A percentile compares a stretch with the other conserved stretches of the same genome.
phyloP scores from a whole-genome alignment of 2,329 filamentous ascomycete species.

The Exophiala spinifera region DNA sequence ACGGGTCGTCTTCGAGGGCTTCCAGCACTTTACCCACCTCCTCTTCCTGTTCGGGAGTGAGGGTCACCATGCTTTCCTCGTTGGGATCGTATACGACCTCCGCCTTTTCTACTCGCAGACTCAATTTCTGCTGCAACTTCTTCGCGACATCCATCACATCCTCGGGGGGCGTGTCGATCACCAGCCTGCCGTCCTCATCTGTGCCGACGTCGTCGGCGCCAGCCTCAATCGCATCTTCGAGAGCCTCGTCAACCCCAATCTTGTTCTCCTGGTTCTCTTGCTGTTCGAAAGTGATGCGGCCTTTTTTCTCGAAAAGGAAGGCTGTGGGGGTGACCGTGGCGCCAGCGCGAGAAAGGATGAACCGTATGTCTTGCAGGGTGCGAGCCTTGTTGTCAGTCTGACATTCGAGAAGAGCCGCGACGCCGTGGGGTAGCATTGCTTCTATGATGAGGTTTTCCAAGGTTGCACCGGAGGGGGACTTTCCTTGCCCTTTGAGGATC shows the following conservation, averaged over 20 bases:
- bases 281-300: conserved; percentile 67
- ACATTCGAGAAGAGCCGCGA: conserved; percentile 63
- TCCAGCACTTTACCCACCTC: conserved; percentile 58
- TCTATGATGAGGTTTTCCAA: conserved; percentile 57
- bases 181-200: conserved; percentile 65
- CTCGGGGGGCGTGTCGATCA: conserved; percentile 67
- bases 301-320: conserved; percentile 82
- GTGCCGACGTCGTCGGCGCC: conserved; percentile 58
- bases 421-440: conserved; percentile 47
- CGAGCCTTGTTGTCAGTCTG: conserved; percentile 79
- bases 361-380: conserved; percentile 68
- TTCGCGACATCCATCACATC: conserved; percentile 64
- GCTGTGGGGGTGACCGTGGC: conserved; percentile 70
- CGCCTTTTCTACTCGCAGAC: conserved; percentile 65
- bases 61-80: conserved; percentile 69
- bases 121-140: conserved; percentile 60
- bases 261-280: conserved; percentile 33
- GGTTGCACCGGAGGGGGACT: conserved; percentile 67
- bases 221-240: conserved; percentile 80
- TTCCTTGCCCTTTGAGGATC: conserved; percentile 83
- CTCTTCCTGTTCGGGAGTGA: conserved; percentile 54
- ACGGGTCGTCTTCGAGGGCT: conserved; percentile 59
- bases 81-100: conserved; percentile 86
- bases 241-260: conserved; percentile 64
- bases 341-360: conserved; percentile 67